These are phyloP conservation scores for Rhododendron griersonianum DNA, from an alignment of 148 eudicot genomes.

Conservation along the genomic window DNA sequence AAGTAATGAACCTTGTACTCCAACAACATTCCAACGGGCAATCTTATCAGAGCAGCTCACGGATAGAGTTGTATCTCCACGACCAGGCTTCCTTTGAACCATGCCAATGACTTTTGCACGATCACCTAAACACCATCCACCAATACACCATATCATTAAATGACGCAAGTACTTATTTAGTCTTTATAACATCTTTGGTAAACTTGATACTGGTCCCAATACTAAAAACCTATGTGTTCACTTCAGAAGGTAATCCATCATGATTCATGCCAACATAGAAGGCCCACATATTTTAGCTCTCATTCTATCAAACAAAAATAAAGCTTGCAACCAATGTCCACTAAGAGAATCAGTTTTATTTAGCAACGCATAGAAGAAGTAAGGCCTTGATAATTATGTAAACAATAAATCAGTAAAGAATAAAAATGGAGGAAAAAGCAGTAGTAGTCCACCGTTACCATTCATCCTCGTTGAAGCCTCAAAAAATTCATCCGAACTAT, in stretches of 20 bases:
- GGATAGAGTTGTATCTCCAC: slow-evolving; percentile 85
- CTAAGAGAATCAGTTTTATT: background rate
- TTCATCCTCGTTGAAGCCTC: slow-evolving; percentile 25
- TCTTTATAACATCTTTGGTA: background rate
- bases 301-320: background rate
- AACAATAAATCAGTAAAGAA: background rate
- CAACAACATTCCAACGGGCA: slow-evolving; percentile 94
- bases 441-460: slow-evolving; percentile 28
- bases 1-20: slow-evolving; percentile 67
- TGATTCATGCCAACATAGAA: background rate
- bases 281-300: background rate
- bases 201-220: background rate
- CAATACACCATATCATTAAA: background rate
- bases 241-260: background rate
- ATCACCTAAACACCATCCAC: slow-evolving; percentile 27
- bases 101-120: slow-evolving; percentile 34
- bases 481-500: slow-evolving; percentile 13
- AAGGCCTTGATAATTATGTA: background rate
- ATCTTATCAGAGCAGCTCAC: slow-evolving; percentile 98
- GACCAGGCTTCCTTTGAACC: slow-evolving; percentile 96
- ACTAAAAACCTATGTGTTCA: background rate
- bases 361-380: slow-evolving; percentile 1
- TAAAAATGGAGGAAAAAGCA: slow-evolving; percentile 15
- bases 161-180: background rate
- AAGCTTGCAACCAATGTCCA: background rate